Evolutionary conservation across 208 protist genomes (phyloP), one percentile per base, ranked within the genome.

Genomic region (Trypanosoma theileri): DNA sequence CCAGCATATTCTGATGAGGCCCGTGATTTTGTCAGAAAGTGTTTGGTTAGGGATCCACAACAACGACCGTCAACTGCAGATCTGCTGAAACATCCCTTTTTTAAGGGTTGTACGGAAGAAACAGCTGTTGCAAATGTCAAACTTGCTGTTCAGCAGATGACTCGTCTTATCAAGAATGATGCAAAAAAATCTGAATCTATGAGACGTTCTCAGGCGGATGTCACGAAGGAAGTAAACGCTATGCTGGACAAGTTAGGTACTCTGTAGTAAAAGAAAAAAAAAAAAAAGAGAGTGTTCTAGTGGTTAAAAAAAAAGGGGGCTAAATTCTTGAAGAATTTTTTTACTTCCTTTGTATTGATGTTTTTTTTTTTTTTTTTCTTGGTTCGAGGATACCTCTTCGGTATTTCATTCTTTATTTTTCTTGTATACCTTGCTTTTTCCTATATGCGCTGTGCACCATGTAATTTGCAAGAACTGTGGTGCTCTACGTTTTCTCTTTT

Each of bases 81-180:
- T 35, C 59, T 95, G 22, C 81, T 95, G n/a, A 71, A 80, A 58
- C 90, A 93, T 78, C 84, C 75, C 6, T 93, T 95, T 66, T 85
- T 95, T 46, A 69, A 76, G 21, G 82, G 76, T 0, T 82, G 87
- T 24, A 92, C 87, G 21, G 78, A 84, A 35, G 78, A 84, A 74
- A 86, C 72, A 19, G 82, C 90, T 13, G 77, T 88, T 1, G 85
- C 76, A 19, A 93, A 92, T 75, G 90, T 95, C 12, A 90, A 86
- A 75, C 77, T 90, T 59, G 90, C 77, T 22, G 84, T 95, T 40
- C 79, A 95, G 42, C 83, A 86, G 71, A 95, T 95, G 90, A 91
- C 84, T 1, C 87, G 84, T 13, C 74, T 95, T 21, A 86, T 95
- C 66, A 90, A 86, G 52, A 91, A 83, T 69, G 82, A 91, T 41